Base-by-base conservation (phyloP, 495 filamentous ascomycete species). In the Alectoria sarmentosa region DNA sequence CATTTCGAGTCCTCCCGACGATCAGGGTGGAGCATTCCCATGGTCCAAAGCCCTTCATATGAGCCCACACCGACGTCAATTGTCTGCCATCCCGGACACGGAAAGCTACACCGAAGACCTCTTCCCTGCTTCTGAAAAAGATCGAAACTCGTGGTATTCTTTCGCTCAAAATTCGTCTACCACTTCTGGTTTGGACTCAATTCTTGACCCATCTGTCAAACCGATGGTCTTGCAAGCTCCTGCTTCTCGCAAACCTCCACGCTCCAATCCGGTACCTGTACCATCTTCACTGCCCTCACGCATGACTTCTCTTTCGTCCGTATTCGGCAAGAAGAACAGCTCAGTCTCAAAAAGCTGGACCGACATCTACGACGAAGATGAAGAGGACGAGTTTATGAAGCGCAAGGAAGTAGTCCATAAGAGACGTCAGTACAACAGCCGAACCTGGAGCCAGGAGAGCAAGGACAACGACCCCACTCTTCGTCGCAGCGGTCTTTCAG, bases 271-370 rank as follows among this genome's bases (percentile, higher is more conserved):
- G 3, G 78, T 85, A 4, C 81, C 83, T 3, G 86, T 91, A 71
- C 84, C 90, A 62, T 88, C 87, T 39, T 95, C 92, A 30, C 78
- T 95, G 60, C 91, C 92, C 55, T 88, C 86, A 67, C 85, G 81
- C 69, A 76, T 85, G 58, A 83, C 86, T 6, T 84, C 84, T 36
- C 83, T 95, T 78, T 85, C 90, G 6, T 82, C 87, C 67, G 83
- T 93, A 28, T 93, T 94, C 72, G 89, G 89, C 34, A 87, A 85
- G 72, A 84, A 88, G 72, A 83, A 83, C 67, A 83, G 88, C 5
- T 77, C 83, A 26, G 88, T 92, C 15, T 94, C 92, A 36, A 96
- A 97, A 85, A 97, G 92, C 80, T 97, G 92, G 92, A 94, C 91
- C 69, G 92, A 97, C 76, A 80, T 97, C 68, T 97, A 90, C 87